phyloP scores from a whole-genome alignment of 495 filamentous ascomycete genomes.

The Aspergillus bertholletiae region DNA sequence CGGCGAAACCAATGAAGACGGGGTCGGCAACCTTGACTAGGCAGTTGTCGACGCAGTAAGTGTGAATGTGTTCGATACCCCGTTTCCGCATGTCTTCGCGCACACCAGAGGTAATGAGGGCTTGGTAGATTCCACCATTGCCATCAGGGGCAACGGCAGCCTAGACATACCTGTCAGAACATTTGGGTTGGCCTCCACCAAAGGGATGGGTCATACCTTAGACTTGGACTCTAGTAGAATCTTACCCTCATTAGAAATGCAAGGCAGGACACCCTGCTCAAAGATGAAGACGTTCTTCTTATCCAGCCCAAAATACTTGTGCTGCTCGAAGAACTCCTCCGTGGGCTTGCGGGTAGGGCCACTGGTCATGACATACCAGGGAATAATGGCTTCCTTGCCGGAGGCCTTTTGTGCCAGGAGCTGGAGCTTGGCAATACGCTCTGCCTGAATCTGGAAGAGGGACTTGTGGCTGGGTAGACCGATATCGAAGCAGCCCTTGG shows the following conservation, averaged over 20 bases:
- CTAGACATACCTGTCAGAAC: constrained; percentile 29
- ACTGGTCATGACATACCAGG: constrained; percentile 99
- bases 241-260: constrained; percentile 96
- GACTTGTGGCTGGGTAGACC: constrained; percentile 88
- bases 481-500: constrained; percentile 97
- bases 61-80: constrained; percentile 92
- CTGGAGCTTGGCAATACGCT: constrained; percentile 89
- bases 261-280: constrained; percentile 95
- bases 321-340: constrained; percentile 84
- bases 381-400: constrained; percentile 66
- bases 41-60: constrained; percentile 98
- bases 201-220: constrained; percentile 51
- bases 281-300: constrained; percentile 88
- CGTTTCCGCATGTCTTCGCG: constrained; percentile 84
- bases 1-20: constrained; percentile 90
- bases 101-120: constrained; percentile 75
- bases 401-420: constrained; percentile 70
- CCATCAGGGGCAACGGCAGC: constrained; percentile 97
- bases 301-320: constrained; percentile 85
- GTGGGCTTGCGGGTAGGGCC: constrained; percentile 92
- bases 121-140: constrained; percentile 96
- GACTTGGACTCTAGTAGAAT: constrained; percentile 89
- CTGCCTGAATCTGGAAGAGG: constrained; percentile 94
- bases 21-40: constrained; percentile 97
- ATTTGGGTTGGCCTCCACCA: background rate